Conservation (phyloP, 2,329 filamentous ascomycete species). For the Chaetothyriales sp. region DNA sequence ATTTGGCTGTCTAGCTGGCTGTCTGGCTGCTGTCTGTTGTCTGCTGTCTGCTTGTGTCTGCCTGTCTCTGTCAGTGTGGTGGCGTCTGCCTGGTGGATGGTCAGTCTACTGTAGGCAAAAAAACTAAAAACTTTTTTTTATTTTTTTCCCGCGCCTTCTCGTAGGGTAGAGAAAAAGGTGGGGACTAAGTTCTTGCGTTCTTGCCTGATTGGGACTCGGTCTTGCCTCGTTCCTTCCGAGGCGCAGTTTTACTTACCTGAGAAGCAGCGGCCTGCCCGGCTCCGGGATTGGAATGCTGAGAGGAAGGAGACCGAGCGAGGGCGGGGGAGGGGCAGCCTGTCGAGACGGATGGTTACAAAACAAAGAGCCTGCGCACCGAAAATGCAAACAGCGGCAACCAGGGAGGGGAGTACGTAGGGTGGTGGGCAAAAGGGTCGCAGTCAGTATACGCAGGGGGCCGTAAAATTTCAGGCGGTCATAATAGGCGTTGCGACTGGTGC, state of each 20-base stretch:
- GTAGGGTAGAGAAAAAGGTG: background rate
- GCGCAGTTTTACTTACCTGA: background rate
- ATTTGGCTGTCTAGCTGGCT: background rate
- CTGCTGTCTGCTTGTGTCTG: too few species aligned
- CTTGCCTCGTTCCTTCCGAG: background rate
- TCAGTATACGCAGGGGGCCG: background rate
- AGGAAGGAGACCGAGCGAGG: too few species aligned
- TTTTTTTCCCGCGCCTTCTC: background rate
- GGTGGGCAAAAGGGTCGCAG: background rate
- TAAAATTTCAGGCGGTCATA: background rate
- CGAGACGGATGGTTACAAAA: too few species aligned
- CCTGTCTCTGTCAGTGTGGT: background rate
- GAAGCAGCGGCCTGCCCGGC: background rate
- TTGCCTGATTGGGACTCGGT: background rate
- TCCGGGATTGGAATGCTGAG: constrained; percentile 13
- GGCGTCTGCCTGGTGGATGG: background rate
- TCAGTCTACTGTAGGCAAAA: background rate
- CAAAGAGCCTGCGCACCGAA: too few species aligned
- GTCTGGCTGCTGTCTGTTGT: too few species aligned
- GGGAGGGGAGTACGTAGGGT: too few species aligned
- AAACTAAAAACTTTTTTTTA: background rate
- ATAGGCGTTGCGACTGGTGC: background rate
- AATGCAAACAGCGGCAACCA: too few species aligned
- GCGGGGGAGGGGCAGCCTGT: too few species aligned
- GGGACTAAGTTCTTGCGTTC: background rate